phyloP scores from a whole-genome alignment of 2,329 filamentous ascomycete species.

The Sclerotinia borealis region DNA sequence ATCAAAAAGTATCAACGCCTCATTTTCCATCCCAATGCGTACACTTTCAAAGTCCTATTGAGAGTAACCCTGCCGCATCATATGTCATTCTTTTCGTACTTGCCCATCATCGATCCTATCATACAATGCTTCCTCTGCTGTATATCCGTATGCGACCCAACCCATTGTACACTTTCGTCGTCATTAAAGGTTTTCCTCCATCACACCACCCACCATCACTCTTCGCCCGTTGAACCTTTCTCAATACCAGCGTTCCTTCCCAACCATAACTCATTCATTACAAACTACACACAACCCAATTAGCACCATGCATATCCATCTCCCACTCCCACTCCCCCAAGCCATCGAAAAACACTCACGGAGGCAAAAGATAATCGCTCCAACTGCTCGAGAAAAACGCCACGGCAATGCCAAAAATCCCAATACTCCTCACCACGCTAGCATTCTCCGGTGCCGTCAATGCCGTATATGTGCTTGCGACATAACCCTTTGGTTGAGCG shows the following conservation, averaged over 20 bases:
- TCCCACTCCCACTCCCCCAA: no score
- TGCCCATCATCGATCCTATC: background rate
- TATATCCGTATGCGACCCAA: background rate
- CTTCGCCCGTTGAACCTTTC: background rate
- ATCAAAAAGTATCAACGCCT: constrained; percentile 5
- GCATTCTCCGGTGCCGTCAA: constrained; percentile 63
- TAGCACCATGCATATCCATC: background rate
- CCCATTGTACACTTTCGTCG: background rate
- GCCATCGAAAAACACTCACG: constrained; percentile 38
- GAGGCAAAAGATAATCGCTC: constrained; percentile 61
- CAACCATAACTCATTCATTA: background rate
- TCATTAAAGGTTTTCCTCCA: background rate
- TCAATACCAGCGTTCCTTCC: background rate
- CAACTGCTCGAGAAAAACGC: constrained; percentile 62
- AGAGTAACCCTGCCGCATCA: background rate
- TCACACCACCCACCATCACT: background rate
- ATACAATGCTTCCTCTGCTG: background rate
- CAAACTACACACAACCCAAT: background rate
- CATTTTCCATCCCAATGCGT: constrained; percentile 1
- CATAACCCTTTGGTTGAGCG: constrained; percentile 43
- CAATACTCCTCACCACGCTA: constrained; percentile 60
- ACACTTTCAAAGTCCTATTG: background rate
- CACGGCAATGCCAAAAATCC: constrained; percentile 61
- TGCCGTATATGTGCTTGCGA: constrained; percentile 54
- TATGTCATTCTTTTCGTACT: background rate